Base-by-base conservation (phyloP, 2,329 filamentous ascomycete genomes). In the Torrubiellomyces zombiae region DNA sequence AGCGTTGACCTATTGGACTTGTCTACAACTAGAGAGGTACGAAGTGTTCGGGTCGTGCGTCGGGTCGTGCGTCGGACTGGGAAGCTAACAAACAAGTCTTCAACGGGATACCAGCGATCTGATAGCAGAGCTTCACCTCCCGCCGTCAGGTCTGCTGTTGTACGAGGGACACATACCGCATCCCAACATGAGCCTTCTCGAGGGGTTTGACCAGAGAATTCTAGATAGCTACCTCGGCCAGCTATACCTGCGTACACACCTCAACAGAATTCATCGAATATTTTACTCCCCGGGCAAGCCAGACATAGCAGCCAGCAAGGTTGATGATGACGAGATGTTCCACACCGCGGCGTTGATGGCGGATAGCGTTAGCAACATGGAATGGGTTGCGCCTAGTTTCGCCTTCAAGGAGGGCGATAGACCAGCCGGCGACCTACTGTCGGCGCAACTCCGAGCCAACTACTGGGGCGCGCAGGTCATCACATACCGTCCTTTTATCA, bases 381-480 rank as follows among this genome's bases (percentile, higher is more conserved):
- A 42, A 10, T 62, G 63, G 50, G 57, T 63, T 9, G 59, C 63
- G 0, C 43, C 44, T 2, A 50, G 51, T 26, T 69, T 64, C 38
- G 44, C 43, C 41, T 85, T 64, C 49, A 51, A 63, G 3, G 75
- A 82, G 30, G 50, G 59, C 2, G 80, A 92, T 27, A 59, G 61
- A 5, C 81, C 81, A 2, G 67, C 82, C 1, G 48, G 44, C 1
- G 73, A 93, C 24, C 83, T 95, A 31, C 70, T 94, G n/a, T 61
- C 69, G 9, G 86, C 85, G 16, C 70, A 86, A 13, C 60, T 94
- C 32, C 73, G 86, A 20, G 89, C 79, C 9, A 95, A 95, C 48
- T 94, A 86, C 48, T 95, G 86, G 60, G 86, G 89, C 13, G 83
- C 81, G 0, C 68, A 76, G 34, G 83, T 91, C 33, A 83, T 95